Evolutionary conservation across 225 moss, liverwort and hornwort genomes (phyloP).

Genomic region (Physcomitrium patens): DNA sequence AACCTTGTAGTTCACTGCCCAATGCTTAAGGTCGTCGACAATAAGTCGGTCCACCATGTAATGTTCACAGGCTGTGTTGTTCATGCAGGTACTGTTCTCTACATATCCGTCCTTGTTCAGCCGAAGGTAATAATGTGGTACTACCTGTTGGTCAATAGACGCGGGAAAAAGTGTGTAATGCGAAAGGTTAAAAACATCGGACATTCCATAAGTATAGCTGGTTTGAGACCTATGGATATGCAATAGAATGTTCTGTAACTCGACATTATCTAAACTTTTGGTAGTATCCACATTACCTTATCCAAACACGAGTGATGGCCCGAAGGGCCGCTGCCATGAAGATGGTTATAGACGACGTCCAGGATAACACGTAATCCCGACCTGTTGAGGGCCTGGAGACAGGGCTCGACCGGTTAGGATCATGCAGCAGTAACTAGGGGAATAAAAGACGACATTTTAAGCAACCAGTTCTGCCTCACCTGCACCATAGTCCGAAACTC

Average conservation of each 20-base stretch:
- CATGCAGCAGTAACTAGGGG: neutral
- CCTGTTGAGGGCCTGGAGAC: conserved; percentile 70
- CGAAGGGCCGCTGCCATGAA: conserved; percentile 87
- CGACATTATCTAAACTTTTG: neutral
- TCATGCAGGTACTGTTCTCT: conserved; percentile 96
- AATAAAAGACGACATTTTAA: conserved; percentile 13
- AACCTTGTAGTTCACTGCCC: conserved; percentile 95
- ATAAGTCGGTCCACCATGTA: conserved; percentile 96
- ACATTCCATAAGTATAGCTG: neutral
- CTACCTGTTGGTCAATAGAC: conserved; percentile 50
- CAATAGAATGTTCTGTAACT: neutral
- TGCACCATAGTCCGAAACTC: conserved; percentile 95
- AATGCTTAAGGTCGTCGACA: conserved; percentile 86
- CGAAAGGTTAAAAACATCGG: neutral
- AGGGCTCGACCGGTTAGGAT: conserved; percentile 23
- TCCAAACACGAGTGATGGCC: conserved; percentile 77
- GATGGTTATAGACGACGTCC: conserved; percentile 92
- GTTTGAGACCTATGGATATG: conserved; percentile 1
- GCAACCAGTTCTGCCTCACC: conserved; percentile 34
- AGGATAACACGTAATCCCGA: conserved; percentile 81
- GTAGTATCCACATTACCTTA: conserved; percentile 50
- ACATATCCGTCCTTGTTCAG: conserved; percentile 73
- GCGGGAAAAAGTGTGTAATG: conserved; percentile 12
- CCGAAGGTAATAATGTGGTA: conserved; percentile 92
- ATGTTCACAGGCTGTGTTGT: conserved; percentile 97